phyloP scores from a whole-genome alignment of 2,329 filamentous ascomycete species.

The Fusarium graminum region DNA sequence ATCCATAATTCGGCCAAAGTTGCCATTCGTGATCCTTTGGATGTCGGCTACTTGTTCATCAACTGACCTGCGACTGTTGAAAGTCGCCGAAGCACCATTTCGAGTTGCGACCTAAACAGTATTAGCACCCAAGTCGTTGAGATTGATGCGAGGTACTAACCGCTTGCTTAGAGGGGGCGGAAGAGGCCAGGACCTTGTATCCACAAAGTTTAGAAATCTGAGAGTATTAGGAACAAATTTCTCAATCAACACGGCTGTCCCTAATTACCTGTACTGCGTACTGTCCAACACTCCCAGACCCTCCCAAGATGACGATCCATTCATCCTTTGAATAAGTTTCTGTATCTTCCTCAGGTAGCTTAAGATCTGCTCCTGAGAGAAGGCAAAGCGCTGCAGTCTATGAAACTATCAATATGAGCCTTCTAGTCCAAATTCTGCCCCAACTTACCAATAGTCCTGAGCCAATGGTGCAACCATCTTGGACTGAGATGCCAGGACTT shows the following conservation, averaged over 20 bases:
- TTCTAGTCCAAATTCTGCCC: no score
- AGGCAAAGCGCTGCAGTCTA: conserved; percentile 54
- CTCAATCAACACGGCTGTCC: background rate
- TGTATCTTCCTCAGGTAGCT: conserved; percentile 39
- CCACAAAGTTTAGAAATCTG: conserved; percentile 54
- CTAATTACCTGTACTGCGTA: conserved; percentile 50
- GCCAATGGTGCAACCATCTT: conserved; percentile 54
- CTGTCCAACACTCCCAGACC: conserved; percentile 53
- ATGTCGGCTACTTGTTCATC: conserved; percentile 53
- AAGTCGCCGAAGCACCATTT: conserved; percentile 52
- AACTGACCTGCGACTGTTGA: conserved; percentile 49
- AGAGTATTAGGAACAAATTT: background rate
- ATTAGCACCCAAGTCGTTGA: background rate
- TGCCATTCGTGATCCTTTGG: conserved; percentile 50
- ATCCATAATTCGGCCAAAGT: conserved; percentile 54
- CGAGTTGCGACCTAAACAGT: conserved; percentile 43
- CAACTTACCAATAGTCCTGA: conserved; percentile 43
- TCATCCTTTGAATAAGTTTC: conserved; percentile 45
- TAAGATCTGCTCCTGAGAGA: conserved; percentile 47
- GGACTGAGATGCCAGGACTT: conserved; percentile 43
- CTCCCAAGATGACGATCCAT: conserved; percentile 56
- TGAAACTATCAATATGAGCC: background rate
- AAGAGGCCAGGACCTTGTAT: conserved; percentile 55
- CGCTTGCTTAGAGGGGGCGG: conserved; percentile 50
- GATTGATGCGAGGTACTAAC: conserved; percentile 22